These are phyloP conservation scores for Lagenaria siceraria DNA, from an alignment of 306 rosid species.

Conservation along the genomic window DNA sequence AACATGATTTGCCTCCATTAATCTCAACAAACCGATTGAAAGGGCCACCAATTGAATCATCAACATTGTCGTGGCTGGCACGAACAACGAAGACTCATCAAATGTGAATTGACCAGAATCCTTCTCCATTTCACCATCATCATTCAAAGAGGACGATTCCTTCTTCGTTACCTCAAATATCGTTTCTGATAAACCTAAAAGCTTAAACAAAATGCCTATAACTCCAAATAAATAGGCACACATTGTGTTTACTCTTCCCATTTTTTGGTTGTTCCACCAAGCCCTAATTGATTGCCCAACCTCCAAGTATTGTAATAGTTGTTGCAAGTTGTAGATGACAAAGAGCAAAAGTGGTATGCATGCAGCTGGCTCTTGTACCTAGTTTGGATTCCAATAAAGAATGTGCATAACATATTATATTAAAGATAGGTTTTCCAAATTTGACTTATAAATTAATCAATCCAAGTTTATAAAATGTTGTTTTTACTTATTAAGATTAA, in stretches of 20 bases:
- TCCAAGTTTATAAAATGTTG: too few species aligned
- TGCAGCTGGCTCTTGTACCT: constrained; percentile 22
- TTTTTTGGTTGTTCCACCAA: constrained; percentile 75
- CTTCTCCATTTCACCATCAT: neutral
- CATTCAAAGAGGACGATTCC: constrained; percentile 9
- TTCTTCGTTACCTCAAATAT: constrained; percentile 46
- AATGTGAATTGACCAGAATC: constrained; percentile 31
- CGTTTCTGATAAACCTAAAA: constrained; percentile 26
- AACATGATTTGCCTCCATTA: neutral
- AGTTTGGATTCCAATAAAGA: neutral
- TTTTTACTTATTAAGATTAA: too few species aligned
- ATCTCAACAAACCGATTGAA: constrained; percentile 12
- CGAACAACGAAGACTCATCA: constrained; percentile 33
- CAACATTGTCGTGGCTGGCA: constrained; percentile 49
- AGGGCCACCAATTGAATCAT: constrained; percentile 31
- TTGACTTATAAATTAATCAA: too few species aligned
- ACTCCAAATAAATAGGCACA: constrained; percentile 35
- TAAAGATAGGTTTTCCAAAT: too few species aligned
- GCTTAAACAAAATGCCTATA: constrained; percentile 16
- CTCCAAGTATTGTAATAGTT: constrained; percentile 22
- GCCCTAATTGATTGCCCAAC: constrained; percentile 24
- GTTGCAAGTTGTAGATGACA: constrained; percentile 9
- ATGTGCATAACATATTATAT: too few species aligned
- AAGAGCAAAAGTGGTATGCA: constrained; percentile 21
- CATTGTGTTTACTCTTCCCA: constrained; percentile 30